phyloP scores from a whole-genome alignment of 2,329 filamentous ascomycete genomes.

The Hypomyces perniciosus region DNA sequence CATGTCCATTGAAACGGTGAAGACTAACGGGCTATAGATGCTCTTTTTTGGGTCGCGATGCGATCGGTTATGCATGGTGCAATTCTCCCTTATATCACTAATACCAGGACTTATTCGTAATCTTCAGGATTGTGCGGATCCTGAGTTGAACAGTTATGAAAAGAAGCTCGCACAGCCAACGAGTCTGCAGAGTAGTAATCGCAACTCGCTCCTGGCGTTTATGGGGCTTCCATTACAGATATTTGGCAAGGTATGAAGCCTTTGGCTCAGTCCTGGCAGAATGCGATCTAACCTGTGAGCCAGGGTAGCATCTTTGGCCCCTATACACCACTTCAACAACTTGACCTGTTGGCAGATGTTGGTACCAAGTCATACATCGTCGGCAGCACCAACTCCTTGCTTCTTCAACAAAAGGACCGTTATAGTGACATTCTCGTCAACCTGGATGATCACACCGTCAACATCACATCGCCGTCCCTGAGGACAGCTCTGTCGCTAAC shows the following conservation, averaged over 20 bases:
- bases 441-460: conserved; percentile 82
- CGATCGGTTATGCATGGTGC: conserved; percentile 94
- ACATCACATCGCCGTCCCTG: conserved; percentile 74
- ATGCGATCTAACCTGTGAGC: conserved; percentile 13
- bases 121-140: conserved; percentile 91
- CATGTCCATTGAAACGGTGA: background rate
- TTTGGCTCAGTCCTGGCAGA: background rate
- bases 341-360: conserved; percentile 87
- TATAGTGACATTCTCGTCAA: conserved; percentile 97
- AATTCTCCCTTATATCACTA: conserved; percentile 91
- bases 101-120: conserved; percentile 88
- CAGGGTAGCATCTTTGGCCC: conserved; percentile 91
- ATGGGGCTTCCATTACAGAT: conserved; percentile 94
- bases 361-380: conserved; percentile 97
- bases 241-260: conserved; percentile 68
- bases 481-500: conserved; percentile 71
- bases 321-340: conserved; percentile 91
- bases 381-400: conserved; percentile 89
- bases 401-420: conserved; percentile 88
- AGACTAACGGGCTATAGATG: conserved; percentile 56
- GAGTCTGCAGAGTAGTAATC: conserved; percentile 84
- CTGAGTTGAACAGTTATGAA: conserved; percentile 81
- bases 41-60: conserved; percentile 97
- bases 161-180: conserved; percentile 69
- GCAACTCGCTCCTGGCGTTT: conserved; percentile 81